Base-by-base conservation (phyloP, 495 filamentous ascomycete genomes). In the Podospora australis region DNA sequence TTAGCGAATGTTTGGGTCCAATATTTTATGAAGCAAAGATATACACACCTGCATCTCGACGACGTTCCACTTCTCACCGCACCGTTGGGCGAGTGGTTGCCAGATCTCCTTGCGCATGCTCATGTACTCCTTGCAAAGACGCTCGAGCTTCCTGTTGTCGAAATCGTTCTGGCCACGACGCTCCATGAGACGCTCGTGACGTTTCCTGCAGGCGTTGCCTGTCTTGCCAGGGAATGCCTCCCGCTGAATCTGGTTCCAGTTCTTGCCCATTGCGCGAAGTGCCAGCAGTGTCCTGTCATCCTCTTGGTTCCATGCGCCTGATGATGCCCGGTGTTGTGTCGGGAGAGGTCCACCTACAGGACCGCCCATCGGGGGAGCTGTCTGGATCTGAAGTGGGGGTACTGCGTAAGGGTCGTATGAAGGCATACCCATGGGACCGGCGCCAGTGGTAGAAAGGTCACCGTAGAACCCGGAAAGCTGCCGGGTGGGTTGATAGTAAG, bases 171-270 rank as follows among this genome's bases (percentile, higher is more conserved):
- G 70, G 32, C 76, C 78, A 46, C 72, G 70, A 49, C 78, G 73
- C 62, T 86, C 83, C 77, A 88, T 80, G 49, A 88, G 65, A 17
- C 85, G 69, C 65, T 88, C 85, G 57, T 88, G 82, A 34, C 85
- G 73, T 61, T 89, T 89, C 13, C 85, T 82, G 66, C 85, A 89
- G 22, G 85, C 84, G 63, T 89, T 89, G 24, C 82, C 74, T 5
- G 84, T 83, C 68, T 88, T 89, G 56, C 64, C 68, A 3, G 82
- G 83, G 59, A 89, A 89, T 60, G 82, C 76, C 39, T 71, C 73
- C 47, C 69, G 70, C 47, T 84, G 79, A 55, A 89, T 88, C 40
- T 82, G 78, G 39, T 74, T 73, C 85, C 85, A 89, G 59, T 85
- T 85, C 56, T 82, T 76, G 39, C 80, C 79, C 62, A 75, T 71